These are phyloP conservation scores for Penicillium sp. DNA, from an alignment of 2,329 filamentous ascomycete genomes.

Conservation along the genomic window DNA sequence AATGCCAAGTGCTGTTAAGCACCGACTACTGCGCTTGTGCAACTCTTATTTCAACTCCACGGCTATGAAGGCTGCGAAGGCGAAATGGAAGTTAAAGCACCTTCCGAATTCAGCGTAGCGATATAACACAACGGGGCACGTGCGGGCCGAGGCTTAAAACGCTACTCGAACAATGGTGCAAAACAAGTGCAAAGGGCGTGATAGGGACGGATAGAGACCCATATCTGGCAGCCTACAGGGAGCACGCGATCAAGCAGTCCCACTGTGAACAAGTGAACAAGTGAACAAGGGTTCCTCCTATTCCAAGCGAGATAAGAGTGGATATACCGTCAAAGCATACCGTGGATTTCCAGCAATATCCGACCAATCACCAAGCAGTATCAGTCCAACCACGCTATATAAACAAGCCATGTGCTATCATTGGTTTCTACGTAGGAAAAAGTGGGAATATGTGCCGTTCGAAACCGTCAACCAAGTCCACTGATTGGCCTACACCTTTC, in stretches of 20 bases:
- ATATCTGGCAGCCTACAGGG: too few species aligned
- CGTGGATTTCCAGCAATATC: not conserved
- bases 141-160: not conserved
- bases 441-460: not conserved
- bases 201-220: too few species aligned
- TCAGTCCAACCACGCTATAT: not conserved
- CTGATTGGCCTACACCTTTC: not conserved
- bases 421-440: not conserved
- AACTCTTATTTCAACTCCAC: not conserved
- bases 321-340: not conserved
- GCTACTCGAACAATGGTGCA: too few species aligned
- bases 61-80: too few species aligned
- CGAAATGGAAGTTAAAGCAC: not conserved
- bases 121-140: not conserved
- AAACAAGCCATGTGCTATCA: not conserved
- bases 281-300: too few species aligned
- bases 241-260: too few species aligned
- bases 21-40: not conserved
- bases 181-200: too few species aligned
- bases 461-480: not conserved
- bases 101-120: not conserved
- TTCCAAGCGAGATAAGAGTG: not conserved
- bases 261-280: not conserved
- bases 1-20: not conserved
- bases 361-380: not conserved